Evolutionary conservation across 192 early-diverging fungal species (phyloP), one percentile per base, ranked within the genome.

Genomic region (Coemansia umbellata): DNA sequence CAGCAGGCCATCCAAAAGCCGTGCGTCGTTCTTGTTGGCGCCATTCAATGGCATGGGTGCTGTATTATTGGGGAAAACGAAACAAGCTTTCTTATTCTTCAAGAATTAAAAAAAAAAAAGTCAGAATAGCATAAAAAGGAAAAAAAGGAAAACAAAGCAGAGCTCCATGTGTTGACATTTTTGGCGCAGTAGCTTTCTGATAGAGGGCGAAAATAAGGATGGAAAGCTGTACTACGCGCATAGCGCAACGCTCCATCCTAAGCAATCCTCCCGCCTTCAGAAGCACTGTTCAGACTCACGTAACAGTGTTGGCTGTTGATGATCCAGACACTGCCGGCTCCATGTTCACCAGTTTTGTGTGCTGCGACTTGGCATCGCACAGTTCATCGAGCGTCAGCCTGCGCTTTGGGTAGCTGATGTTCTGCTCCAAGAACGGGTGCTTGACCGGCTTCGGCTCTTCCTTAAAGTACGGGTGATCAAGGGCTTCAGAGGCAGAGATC

Each of bases 401-500:
- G 35, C 73, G 73, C 42, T 69, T 76, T 2, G 73, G 73, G 45
- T 76, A 76, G 37, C 66, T 69, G 31, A 56, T 69, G 24, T 69
- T 69, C 19, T 76, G 66, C 26, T 76, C 73, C 33, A 76, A 44
- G 15, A 76, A 76, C 53, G 73, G 73, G 39, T 76, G 73, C 15
- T 52, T 57, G 14, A 60, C 58, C 1, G 73, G 73, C 36, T 27
- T 47, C 6, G 73, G 73, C 6, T 76, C 87, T 51, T 95, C 93
- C 31, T 76, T 71, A 50, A 95, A 94, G 47, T 91, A 96, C 17
- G 83, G 75, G 65, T 92, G 90, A 18, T 84, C 82, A 8, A 93
- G 63, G 1, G 95, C 95, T 33, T 84, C 81, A 18, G 81, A 78
- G 0, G 92, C 91, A 13, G 83, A 78, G 33, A 94, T 85, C 5